Conservation (phyloP, 2,329 filamentous ascomycete genomes). For the Dactylellina haptotyla region DNA sequence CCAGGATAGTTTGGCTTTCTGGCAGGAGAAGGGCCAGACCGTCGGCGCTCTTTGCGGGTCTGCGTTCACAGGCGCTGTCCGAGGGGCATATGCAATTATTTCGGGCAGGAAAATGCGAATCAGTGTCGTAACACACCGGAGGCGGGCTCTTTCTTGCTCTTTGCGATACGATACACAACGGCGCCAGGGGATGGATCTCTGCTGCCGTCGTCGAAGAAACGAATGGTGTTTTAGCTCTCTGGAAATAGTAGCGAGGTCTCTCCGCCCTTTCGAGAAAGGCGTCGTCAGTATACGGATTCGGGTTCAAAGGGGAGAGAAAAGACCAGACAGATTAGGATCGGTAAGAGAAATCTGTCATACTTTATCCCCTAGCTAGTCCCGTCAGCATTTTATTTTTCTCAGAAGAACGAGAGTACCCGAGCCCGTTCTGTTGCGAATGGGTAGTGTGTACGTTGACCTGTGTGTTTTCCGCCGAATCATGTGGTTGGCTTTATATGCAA, state of each 20-base stretch:
- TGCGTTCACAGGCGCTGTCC: neutral
- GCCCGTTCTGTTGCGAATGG: conserved; percentile 2
- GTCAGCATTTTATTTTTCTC: conserved; percentile 21
- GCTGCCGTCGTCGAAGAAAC: conserved; percentile 9
- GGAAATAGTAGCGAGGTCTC: neutral
- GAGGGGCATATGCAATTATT: conserved; percentile 23
- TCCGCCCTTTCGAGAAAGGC: too few species aligned
- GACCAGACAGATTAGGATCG: neutral
- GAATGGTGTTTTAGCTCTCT: neutral
- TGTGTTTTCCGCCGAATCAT: conserved; percentile 42
- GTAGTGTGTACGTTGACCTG: conserved; percentile 14
- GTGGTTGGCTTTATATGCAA: conserved; percentile 51
- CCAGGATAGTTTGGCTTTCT: conserved; percentile 43
- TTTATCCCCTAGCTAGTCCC: neutral
- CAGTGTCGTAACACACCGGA: neutral
- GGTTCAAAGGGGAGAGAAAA: neutral
- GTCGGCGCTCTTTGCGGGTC: neutral
- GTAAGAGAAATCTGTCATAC: conserved; percentile 41
- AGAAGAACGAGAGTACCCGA: conserved; percentile 16
- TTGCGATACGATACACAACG: conserved; percentile 52
- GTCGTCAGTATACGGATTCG: conserved; percentile 16
- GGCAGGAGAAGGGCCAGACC: conserved; percentile 44
- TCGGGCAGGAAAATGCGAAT: neutral
- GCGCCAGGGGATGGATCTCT: conserved; percentile 23
- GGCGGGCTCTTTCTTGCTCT: conserved; percentile 16